Evolutionary conservation across 1,139 yeast species (phyloP).

Genomic region (Debaryomyces udenii): DNA sequence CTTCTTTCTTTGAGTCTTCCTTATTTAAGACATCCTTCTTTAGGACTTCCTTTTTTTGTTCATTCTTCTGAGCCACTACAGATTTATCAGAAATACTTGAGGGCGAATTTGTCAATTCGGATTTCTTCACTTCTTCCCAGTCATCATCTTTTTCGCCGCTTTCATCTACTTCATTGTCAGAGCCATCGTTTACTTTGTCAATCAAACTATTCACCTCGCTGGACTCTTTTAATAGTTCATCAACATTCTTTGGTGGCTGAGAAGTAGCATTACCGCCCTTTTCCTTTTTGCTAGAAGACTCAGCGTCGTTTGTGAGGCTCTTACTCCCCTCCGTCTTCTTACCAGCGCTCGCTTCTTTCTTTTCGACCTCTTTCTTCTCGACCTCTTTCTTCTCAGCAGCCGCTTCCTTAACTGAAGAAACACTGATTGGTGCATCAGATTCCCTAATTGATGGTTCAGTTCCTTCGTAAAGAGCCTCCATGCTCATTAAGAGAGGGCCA

Average conservation of each 20-base stretch:
- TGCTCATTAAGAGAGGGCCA: slow-evolving; percentile 79
- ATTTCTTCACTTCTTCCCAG: slow-evolving; percentile 45
- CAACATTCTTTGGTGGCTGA: slow-evolving; percentile 30
- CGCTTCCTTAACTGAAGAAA: slow-evolving; percentile 31
- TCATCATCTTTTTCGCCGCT: slow-evolving; percentile 33
- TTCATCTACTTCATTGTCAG: slow-evolving; percentile 44
- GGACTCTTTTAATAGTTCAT: slow-evolving; percentile 45
- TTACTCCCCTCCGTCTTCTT: slow-evolving; percentile 10
- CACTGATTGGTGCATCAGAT: slow-evolving; percentile 35
- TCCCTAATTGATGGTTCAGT: slow-evolving; percentile 49
- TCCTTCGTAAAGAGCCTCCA: slow-evolving; percentile 82
- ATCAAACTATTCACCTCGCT: slow-evolving; percentile 41
- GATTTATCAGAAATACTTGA: slow-evolving; percentile 10
- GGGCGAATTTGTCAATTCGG: slow-evolving; percentile 19
- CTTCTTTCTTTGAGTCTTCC: slow-evolving; percentile 16
- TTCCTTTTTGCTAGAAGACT: slow-evolving; percentile 16
- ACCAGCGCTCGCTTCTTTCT: slow-evolving; percentile 15
- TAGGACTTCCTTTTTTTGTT: slow-evolving; percentile 15
- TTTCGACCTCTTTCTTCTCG: slow-evolving; percentile 21
- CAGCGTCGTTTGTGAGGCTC: slow-evolving; percentile 11
- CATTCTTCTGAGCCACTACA: slow-evolving; percentile 13
- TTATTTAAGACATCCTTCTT: not conserved
- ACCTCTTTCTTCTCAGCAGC: slow-evolving; percentile 18
- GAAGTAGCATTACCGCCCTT: slow-evolving; percentile 18
- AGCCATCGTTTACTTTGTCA: slow-evolving; percentile 41